Conservation (phyloP, 345 rosid species). For the Excoecaria agallocha region DNA sequence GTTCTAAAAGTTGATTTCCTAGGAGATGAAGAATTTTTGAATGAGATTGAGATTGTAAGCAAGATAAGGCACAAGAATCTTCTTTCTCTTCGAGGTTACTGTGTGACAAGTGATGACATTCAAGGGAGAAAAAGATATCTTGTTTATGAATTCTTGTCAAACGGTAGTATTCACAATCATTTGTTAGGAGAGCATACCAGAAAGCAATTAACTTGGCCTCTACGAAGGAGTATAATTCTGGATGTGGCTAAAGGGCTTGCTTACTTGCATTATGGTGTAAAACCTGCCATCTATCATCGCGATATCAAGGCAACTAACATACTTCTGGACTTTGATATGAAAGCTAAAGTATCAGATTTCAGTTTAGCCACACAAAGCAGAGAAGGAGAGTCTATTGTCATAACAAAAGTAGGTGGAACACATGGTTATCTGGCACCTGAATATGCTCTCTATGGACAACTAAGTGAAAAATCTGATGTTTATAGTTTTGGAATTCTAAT, state of each 20-base stretch:
- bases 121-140: slow-evolving; percentile 44
- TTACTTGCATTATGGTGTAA: slow-evolving; percentile 51
- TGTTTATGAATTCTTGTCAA: slow-evolving; percentile 55
- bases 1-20: slow-evolving; percentile 36
- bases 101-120: slow-evolving; percentile 38
- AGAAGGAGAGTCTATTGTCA: slow-evolving; percentile 53
- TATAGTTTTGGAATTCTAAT: slow-evolving; percentile 55
- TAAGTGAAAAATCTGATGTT: slow-evolving; percentile 54
- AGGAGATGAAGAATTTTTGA: slow-evolving; percentile 48
- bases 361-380: slow-evolving; percentile 50
- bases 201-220: slow-evolving; percentile 45
- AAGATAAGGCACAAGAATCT: slow-evolving; percentile 58
- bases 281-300: slow-evolving; percentile 57
- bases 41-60: slow-evolving; percentile 62
- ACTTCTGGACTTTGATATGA: slow-evolving; percentile 44
- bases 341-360: slow-evolving; percentile 50
- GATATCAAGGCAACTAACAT: slow-evolving; percentile 58
- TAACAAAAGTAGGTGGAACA: slow-evolving; percentile 61
- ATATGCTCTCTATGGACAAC: slow-evolving; percentile 54
- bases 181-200: slow-evolving; percentile 19
- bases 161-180: slow-evolving; percentile 46
- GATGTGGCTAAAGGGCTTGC: slow-evolving; percentile 55
- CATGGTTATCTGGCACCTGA: slow-evolving; percentile 57
- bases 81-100: slow-evolving; percentile 59
- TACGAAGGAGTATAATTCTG: slow-evolving; percentile 46